Base-by-base conservation (phyloP, 1,284 basidiomycete genomes). In the Pseudozyma sp. region DNA sequence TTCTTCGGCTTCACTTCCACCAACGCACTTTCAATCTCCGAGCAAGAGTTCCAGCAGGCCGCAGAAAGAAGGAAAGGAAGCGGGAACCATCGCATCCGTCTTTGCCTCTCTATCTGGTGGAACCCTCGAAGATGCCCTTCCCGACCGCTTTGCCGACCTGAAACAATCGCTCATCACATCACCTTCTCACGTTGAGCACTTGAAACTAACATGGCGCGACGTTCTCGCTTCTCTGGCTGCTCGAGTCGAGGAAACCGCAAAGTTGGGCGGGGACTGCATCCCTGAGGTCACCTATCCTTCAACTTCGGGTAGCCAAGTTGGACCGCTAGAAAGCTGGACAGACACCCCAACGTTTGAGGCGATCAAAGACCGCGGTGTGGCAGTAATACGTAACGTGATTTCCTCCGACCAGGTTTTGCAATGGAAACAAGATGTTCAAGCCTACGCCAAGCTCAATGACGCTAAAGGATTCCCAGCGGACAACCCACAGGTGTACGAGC, bases 401-500 rank as follows among this genome's bases (percentile, higher is more conserved):
- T 67, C 70, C 0, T 12, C 16, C 1, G 5, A 40, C 7, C 35
- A 68, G 21, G 79, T 62, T 1, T 42, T 80, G 25, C 36, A 52
- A 36, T 81, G 75, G 71, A 78, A 80, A 35, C 54, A 70, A n/a
- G 67, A 69, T 6, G 71, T 81, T 35, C 55, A 54, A 18, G 50
- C 53, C 1, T 80, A 81, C 21, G 78, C 72, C 5, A 19, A 39
- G 12, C 18, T 16, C 7, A 81, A 81, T 56, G 19, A 59, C n/a
- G 75, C 70, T 5, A 80, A 77, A 44, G 78, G 79, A 0, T 81
- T 78, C 54, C 78, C 79, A 0, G 69, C 44, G 2, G 69, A 80
- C 51, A 70, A 79, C 38, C 79, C 79, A 10, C 77, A 79, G 49
- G 79, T 79, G 39, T 80, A 67, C 50, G 79, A 81, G 50, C 65